These are phyloP conservation scores for Acrasis kona DNA, from an alignment of 78 protist species.

Conservation along the genomic window DNA sequence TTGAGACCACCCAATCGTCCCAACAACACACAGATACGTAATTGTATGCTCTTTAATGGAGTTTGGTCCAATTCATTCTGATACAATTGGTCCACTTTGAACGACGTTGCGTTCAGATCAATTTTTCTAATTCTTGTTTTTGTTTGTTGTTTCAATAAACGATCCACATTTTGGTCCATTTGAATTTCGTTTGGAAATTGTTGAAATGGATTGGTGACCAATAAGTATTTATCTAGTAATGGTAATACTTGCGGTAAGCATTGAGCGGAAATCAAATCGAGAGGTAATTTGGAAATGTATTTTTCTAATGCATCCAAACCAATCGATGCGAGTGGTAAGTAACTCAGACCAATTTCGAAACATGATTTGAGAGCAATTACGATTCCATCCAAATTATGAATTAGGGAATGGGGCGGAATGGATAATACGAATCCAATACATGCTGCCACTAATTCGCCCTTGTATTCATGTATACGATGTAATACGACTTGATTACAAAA, in stretches of 20 bases:
- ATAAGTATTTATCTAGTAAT: background rate
- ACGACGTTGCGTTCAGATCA: too few relatives aligned
- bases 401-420: background rate
- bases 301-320: background rate
- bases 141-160: too few relatives aligned
- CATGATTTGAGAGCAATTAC: background rate
- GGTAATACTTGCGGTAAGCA: background rate
- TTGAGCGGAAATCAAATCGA: too few relatives aligned
- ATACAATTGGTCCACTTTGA: background rate
- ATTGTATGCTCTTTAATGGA: background rate
- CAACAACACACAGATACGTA: background rate
- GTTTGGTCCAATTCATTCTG: background rate
- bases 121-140: background rate
- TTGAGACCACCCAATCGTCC: background rate
- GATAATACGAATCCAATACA: background rate
- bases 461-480: background rate
- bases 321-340: background rate
- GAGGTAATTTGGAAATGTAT: background rate
- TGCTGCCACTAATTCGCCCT: background rate
- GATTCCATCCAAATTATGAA: too few relatives aligned
- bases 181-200: too few relatives aligned
- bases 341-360: background rate
- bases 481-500: background rate
- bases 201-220: too few relatives aligned
- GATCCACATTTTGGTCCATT: background rate